phyloP scores from a whole-genome alignment of 495 filamentous ascomycete species.

The Neurospora tetraspora region DNA sequence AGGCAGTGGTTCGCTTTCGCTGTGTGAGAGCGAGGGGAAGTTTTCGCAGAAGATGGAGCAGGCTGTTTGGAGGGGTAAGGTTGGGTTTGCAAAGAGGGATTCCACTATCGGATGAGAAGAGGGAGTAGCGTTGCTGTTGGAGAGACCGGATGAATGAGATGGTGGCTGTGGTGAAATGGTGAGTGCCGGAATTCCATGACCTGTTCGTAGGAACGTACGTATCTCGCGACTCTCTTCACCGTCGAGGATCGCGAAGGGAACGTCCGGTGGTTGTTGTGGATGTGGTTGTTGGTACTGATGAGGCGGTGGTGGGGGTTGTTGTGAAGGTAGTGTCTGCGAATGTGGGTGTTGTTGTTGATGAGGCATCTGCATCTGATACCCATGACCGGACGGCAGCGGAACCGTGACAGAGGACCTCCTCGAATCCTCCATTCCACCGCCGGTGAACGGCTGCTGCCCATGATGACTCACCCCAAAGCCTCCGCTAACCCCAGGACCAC shows the following conservation, averaged over 20 bases:
- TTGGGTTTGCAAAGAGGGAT: constrained; percentile 7
- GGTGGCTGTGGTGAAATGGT: not conserved
- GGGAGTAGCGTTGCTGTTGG: not conserved
- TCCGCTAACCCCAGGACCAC: not conserved
- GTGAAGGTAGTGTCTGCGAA: not conserved
- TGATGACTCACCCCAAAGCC: not conserved
- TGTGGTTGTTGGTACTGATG: not conserved
- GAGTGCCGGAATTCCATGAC: constrained; percentile 10
- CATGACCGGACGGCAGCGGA: not conserved
- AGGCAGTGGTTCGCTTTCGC: constrained; percentile 11
- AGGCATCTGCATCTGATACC: not conserved
- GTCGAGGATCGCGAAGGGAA: constrained; percentile 8
- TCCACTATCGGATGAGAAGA: not conserved
- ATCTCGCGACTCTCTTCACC: constrained; percentile 8
- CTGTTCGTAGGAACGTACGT: constrained; percentile 8
- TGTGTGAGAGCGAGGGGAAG: constrained; percentile 5
- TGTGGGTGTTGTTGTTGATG: not conserved
- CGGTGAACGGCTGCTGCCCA: not conserved
- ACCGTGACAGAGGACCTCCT: not conserved
- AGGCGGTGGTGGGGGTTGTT: not conserved
- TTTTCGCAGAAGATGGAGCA: constrained; percentile 10
- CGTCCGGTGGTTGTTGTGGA: not conserved
- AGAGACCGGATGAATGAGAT: not conserved
- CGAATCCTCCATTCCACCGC: not conserved
- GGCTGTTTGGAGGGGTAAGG: constrained; percentile 3